A percentile compares a stretch with the other conserved stretches of the same genome.
Conservation (phyloP, 163 green algal genomes). For the Picocystis sp. region DNA sequence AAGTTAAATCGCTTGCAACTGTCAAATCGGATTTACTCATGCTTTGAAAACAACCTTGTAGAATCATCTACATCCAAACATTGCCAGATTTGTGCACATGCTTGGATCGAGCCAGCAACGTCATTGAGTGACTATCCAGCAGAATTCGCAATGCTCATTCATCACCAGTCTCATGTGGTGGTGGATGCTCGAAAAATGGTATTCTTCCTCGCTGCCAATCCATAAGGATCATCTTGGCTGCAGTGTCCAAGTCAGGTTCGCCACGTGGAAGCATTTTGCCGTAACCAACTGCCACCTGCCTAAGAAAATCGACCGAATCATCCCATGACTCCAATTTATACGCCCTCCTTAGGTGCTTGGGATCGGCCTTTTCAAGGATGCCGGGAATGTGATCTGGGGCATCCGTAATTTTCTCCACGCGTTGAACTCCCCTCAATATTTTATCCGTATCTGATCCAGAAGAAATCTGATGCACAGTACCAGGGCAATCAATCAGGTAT, state of each 20-base stretch:
- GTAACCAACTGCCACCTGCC: slow-evolving; percentile 54
- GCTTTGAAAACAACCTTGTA: too few relatives aligned
- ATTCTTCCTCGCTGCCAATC: slow-evolving; percentile 97
- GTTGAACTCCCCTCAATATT: slow-evolving; percentile 61
- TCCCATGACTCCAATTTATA: slow-evolving; percentile 61
- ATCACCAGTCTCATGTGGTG: slow-evolving; percentile 8
- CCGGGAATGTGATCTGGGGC: slow-evolving; percentile 65
- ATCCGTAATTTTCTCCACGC: slow-evolving; percentile 46
- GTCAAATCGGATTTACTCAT: too few relatives aligned
- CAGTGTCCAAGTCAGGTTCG: slow-evolving; percentile 89
- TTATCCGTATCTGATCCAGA: slow-evolving; percentile 56
- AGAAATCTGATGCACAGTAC: slow-evolving; percentile 83
- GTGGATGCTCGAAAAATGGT: slow-evolving; percentile 85
- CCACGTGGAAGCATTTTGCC: slow-evolving; percentile 85
- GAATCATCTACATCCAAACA: too few relatives aligned
- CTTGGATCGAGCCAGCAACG: too few relatives aligned
- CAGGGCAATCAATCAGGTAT: slow-evolving; percentile 97
- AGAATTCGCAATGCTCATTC: too few relatives aligned
- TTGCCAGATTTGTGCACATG: too few relatives aligned
- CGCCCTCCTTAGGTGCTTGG: slow-evolving; percentile 45
- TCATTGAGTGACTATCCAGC: too few relatives aligned
- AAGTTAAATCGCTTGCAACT: too few relatives aligned
- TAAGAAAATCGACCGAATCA: slow-evolving; percentile 77
- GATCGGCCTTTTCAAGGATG: slow-evolving; percentile 50
- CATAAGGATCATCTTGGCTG: slow-evolving; percentile 86